Evolutionary conservation across 495 filamentous ascomycete genomes (phyloP).

Genomic region (Thermochaetoides thermophila): DNA sequence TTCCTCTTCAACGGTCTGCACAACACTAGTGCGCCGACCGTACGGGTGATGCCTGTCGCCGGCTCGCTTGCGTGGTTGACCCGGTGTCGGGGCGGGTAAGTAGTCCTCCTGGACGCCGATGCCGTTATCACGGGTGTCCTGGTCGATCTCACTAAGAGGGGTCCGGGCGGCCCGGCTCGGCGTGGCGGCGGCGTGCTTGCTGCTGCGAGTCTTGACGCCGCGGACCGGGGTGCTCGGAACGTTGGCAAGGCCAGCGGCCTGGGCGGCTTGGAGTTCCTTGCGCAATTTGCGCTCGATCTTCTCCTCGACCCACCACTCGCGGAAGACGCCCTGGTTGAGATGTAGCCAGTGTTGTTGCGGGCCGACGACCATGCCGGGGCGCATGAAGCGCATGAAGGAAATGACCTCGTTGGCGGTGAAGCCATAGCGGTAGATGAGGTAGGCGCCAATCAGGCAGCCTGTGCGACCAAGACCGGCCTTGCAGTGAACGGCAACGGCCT

Average conservation of each 20-base stretch:
- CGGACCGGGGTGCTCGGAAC: constrained; percentile 63
- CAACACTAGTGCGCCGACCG: constrained; percentile 20
- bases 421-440: constrained; percentile 94
- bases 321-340: constrained; percentile 88
- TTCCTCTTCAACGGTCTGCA: constrained; percentile 32
- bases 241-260: constrained; percentile 18
- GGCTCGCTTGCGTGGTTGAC: constrained; percentile 71
- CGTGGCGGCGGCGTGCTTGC: constrained; percentile 52
- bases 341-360: constrained; percentile 99
- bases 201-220: constrained; percentile 42
- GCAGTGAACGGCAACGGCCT: constrained; percentile 92
- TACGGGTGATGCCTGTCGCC: constrained; percentile 39
- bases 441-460: constrained; percentile 86
- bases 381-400: constrained; percentile 98
- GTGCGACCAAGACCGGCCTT: constrained; percentile 96
- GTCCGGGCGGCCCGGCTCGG: constrained; percentile 67
- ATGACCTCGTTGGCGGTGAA: constrained; percentile 98
- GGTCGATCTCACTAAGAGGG: constrained; percentile 78
- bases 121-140: constrained; percentile 41
- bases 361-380: constrained; percentile 96
- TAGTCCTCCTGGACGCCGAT: constrained; percentile 57
- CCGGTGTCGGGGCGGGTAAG: constrained; percentile 86
- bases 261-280: constrained; percentile 38
- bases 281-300: constrained; percentile 46
- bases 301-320: constrained; percentile 97